Conservation (phyloP, 345 rosid genomes). For the Salix dunnii region DNA sequence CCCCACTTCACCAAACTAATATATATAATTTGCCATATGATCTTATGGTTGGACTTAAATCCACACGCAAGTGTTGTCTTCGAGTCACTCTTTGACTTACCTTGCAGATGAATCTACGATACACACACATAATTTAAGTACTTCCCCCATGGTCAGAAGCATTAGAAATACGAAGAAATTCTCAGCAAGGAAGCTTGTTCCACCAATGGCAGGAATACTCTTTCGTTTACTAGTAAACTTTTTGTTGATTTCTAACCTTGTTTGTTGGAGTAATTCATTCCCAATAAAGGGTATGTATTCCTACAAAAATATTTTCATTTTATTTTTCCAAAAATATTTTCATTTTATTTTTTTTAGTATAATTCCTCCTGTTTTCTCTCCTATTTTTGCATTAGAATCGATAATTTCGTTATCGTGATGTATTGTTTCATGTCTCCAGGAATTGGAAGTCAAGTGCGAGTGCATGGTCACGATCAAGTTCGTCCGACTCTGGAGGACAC, state of each 20-base stretch:
- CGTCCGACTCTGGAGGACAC: conserved; percentile 17
- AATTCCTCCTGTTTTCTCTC: background rate
- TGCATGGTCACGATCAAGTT: conserved; percentile 30
- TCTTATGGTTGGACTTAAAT: conserved; percentile 1
- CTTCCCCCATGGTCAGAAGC: background rate
- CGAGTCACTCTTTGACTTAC: conserved; percentile 24
- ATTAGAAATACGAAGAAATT: background rate
- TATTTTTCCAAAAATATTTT: background rate
- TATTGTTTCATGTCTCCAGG: conserved; percentile 30
- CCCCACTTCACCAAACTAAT: background rate
- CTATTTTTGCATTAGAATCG: too few species aligned
- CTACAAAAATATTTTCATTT: background rate
- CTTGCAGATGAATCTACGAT: background rate
- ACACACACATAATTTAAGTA: conserved; percentile 12
- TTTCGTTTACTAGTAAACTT: conserved; percentile 33
- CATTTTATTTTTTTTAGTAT: background rate
- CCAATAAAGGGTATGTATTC: conserved; percentile 41
- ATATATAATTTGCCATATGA: background rate
- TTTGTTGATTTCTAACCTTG: conserved; percentile 33
- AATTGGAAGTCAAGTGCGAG: conserved; percentile 36
- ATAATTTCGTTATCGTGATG: background rate
- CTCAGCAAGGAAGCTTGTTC: conserved; percentile 2
- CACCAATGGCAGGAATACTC: conserved; percentile 38
- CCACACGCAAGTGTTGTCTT: background rate
- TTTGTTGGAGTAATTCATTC: conserved; percentile 27